Evolutionary conservation across 805 yeast genomes (phyloP), one percentile per base, ranked within the genome.

Genomic region (Trichomonascus vanleenenianus): DNA sequence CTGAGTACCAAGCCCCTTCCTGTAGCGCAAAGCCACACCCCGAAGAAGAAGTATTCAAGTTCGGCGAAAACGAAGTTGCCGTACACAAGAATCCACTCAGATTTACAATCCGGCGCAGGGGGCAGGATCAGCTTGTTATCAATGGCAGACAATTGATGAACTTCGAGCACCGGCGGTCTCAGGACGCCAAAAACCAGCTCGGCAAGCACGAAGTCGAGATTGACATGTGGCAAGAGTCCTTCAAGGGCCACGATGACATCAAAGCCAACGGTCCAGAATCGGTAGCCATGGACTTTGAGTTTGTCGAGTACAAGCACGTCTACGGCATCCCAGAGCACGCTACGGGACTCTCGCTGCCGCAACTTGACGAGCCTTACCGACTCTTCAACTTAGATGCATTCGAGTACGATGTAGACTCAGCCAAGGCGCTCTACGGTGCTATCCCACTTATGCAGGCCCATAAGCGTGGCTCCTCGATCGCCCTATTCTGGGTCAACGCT

Each of bases 281-380:
- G 0, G 72, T 93, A 20, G 96, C 83, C 0, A 52, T 85, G 27
- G 99, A 93, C 61, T 73, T 88, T 48, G 65, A 78, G 0, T 81
- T 93, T 53, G 59, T 64, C 2, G 80, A 78, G 0, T 81, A 72
- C 54, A 60, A 68, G 3, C 73, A 82, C 56, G 84, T 86, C 1
- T 93, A 77, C 62, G 99, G 99, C 12, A 83, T 93, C 37, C 97
- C 98, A 0, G 98, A 93, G 63, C 98, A 93, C 58, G 89, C 97
- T 0, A 95, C 86, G 54, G 68, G 83, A 1, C 65, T 93, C 41
- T 72, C 81, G 14, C 68, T 93, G 53, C 78, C 79, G 46, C 89
- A 85, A 53, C 18, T 22, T n/a, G 61, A 60, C 2, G 83, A 81
- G 46, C 97, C 97, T 2, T 91, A 91, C 62, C 72, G 97, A 40